A percentile compares a stretch with the other conserved stretches of the same genome.
phyloP scores from a whole-genome alignment of 2,329 filamentous ascomycete species.

The Thermoascus crustaceus region DNA sequence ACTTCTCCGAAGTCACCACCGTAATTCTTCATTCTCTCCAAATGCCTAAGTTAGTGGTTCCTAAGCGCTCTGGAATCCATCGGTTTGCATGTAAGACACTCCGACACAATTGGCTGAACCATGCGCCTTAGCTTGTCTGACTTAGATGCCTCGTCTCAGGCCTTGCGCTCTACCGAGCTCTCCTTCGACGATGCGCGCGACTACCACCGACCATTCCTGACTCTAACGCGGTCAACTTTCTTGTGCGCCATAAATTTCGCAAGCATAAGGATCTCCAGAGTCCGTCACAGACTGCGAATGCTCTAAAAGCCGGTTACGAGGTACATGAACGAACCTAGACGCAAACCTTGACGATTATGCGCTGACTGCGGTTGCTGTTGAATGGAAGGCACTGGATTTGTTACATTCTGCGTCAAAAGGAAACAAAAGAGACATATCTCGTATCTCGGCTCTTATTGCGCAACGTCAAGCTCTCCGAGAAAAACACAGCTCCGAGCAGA shows the following conservation, averaged over 20 bases:
- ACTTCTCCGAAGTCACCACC: too few relatives aligned
- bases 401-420: conserved; percentile 25
- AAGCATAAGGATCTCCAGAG: conserved; percentile 32
- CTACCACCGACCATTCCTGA: conserved; percentile 17
- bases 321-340: conserved; percentile 15
- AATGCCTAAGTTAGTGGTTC: conserved; percentile 31
- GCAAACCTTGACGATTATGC: neutral
- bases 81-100: conserved; percentile 36
- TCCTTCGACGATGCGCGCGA: conserved; percentile 34
- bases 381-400: conserved; percentile 29
- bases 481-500: conserved; percentile 15
- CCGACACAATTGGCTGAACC: neutral
- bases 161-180: conserved; percentile 38
- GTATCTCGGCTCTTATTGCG: conserved; percentile 20
- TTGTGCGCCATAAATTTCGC: conserved; percentile 31
- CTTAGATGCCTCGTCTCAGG: conserved; percentile 18
- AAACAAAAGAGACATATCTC: conserved; percentile 15
- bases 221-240: conserved; percentile 16
- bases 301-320: conserved; percentile 36
- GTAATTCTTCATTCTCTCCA: conserved; percentile 10
- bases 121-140: conserved; percentile 3
- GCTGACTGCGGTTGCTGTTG: neutral
- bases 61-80: conserved; percentile 31
- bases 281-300: conserved; percentile 30
- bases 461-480: conserved; percentile 16